Conservation (phyloP, 164 flowering plant species). For the Liriodendron chinense region DNA sequence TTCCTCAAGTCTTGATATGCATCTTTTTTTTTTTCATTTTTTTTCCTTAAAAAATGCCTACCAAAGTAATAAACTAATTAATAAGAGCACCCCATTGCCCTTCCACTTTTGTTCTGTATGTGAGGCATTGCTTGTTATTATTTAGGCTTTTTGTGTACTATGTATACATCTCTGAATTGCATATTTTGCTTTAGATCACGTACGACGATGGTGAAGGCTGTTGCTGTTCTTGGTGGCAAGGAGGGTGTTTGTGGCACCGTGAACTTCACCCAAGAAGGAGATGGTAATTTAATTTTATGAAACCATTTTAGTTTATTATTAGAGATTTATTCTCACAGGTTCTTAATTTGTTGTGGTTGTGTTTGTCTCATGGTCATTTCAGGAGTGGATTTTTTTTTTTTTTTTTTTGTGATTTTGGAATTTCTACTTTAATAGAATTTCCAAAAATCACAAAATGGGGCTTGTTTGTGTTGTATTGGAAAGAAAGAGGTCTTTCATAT, state of each 20-base stretch:
- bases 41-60: too few species aligned
- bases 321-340: background rate
- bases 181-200: conserved; percentile 51
- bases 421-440: too few species aligned
- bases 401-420: too few species aligned
- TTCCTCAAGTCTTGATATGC: too few species aligned
- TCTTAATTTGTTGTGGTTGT: background rate
- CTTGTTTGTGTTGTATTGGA: too few species aligned
- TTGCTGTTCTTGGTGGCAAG: conserved; percentile 68
- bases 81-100: background rate
- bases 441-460: too few species aligned
- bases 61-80: background rate
- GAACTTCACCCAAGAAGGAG: conserved; percentile 74
- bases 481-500: too few species aligned
- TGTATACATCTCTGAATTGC: background rate
- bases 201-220: conserved; percentile 83
- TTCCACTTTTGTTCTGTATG: background rate
- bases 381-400: background rate
- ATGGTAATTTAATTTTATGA: conserved; percentile 44
- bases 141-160: background rate
- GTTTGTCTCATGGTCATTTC: background rate
- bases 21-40: too few species aligned
- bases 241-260: conserved; percentile 81
- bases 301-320: background rate
- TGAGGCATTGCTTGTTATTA: background rate